Evolutionary conservation across 495 filamentous ascomycete species (phyloP), one percentile per base, ranked within the genome.

Genomic region (Penicillium riverlandense): DNA sequence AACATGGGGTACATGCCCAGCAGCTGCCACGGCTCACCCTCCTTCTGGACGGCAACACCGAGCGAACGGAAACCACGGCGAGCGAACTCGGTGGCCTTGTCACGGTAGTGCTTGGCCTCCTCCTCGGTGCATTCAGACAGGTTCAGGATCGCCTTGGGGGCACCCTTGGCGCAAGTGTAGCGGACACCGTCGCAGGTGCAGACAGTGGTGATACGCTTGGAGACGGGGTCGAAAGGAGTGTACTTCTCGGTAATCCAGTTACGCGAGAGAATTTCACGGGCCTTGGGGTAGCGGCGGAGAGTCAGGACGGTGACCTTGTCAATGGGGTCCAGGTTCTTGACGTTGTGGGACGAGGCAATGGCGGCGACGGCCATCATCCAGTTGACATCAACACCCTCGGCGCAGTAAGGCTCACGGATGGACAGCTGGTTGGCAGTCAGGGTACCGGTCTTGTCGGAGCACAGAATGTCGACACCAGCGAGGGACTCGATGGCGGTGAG

Each of bases 1-100:
- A 86, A 86, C 81, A 86, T 84, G 61, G 82, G 80, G 67, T 85
- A 75, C 76, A 86, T 83, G 61, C 83, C 82, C 50, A 85, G 75
- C 41, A 86, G 65, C 59, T 83, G 73, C 83, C 82, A 83, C 43
- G 72, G 71, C 62, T 76, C 76, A 57, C 80, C 72, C 61, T 79
- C 77, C 69, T 80, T 79, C 71, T 79, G 75, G 59, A 79, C 74
- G 47, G 83, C 83, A 54, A 88, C 83, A 76, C 83, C 83, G 45
- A 88, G 79, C 48, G 83, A 86, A 67, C 83, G 81, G 81, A 88
- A 88, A 75, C 83, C 83, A 80, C 83, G 79, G 45, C 80, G 79
- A 66, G 83, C 83, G 66, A 86, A 86, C 57, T 86, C 82, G 41
- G 75, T 62, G 45, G 81, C 78, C 75, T 85, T 86, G 46, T 77